Evolutionary conservation across 768 basidiomycete genomes (phyloP), one percentile per base, ranked within the genome.

Genomic region (Psilocybe sp.): DNA sequence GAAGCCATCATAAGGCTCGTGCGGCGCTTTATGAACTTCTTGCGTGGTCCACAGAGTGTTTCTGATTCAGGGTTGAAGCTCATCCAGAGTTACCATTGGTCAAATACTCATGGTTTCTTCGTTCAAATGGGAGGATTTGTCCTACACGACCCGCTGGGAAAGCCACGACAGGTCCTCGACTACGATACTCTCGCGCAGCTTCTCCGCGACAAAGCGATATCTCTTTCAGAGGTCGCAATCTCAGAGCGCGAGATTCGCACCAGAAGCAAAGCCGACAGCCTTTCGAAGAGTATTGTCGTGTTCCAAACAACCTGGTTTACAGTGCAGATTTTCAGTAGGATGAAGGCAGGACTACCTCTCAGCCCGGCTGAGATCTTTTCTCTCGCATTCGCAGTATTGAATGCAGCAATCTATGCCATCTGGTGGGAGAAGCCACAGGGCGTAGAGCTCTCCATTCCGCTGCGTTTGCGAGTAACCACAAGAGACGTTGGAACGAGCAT

Each of bases 401-500:
- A 63, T 39, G 49, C 58, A 4, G 49, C 60, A 10, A 62, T 57
- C 14, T 72, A 69, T 52, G 35, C 46, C 2, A 40, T 68, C 4
- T 73, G 73, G 72, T 72, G 66, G 70, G 38, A 62, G 16, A 74
- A 74, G 52, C 73, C 71, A 2, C 56, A 64, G 6, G 63, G 67
- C 49, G 60, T 72, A 0, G 57, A 45, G 31, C 33, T 13, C 16
- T 40, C 0, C 39, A 37, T 38, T 42, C 45, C 36, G 3, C 20
- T 14, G 41, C 32, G 8, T 28, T 23, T 16, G 18, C 40, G 16
- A 34, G 34, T 31, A 13, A 35, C 11, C n/a, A 46, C 16, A 33
- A 34, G 16, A 15, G 11, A 42, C 9, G 36, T 11, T 18, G 16
- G 34, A 35, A 34, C 11, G 15, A 32, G n/a, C 33, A 50, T 23